Evolutionary conservation across 2,329 filamentous ascomycete genomes (phyloP).

Genomic region (Xylaria hypoxylon): DNA sequence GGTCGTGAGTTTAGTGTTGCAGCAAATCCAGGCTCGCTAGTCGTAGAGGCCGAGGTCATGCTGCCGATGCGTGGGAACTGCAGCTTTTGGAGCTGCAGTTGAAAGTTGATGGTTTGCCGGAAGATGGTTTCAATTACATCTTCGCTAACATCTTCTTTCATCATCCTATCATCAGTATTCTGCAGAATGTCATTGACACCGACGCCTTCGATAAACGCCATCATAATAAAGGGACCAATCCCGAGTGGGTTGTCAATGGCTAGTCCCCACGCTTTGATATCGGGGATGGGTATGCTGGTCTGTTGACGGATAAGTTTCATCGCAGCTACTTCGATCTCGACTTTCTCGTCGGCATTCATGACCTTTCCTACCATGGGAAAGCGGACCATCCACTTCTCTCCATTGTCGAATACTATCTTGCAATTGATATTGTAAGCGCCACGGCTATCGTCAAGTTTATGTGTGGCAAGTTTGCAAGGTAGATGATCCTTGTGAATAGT

Average conservation of each 20-base stretch:
- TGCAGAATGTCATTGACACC: constrained; percentile 31
- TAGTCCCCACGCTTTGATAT: constrained; percentile 38
- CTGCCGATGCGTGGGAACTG: constrained; percentile 26
- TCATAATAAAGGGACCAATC: constrained; percentile 38
- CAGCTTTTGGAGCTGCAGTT: constrained; percentile 27
- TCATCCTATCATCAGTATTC: constrained; percentile 28
- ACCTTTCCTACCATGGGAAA: constrained; percentile 36
- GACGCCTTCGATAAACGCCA: constrained; percentile 34
- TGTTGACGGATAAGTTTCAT: constrained; percentile 36
- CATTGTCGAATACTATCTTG: constrained; percentile 32
- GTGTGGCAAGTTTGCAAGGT: constrained; percentile 28
- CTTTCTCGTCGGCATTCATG: constrained; percentile 36
- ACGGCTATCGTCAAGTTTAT: constrained; percentile 24
- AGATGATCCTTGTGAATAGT: constrained; percentile 23
- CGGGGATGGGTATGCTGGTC: constrained; percentile 36
- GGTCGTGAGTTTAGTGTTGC: constrained; percentile 20
- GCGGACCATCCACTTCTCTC: constrained; percentile 36
- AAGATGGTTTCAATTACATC: constrained; percentile 19
- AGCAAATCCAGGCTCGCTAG: constrained; percentile 7
- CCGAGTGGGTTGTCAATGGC: constrained; percentile 35
- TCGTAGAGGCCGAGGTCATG: constrained; percentile 14
- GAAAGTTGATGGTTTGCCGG: constrained; percentile 27
- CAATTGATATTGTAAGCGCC: constrained; percentile 26
- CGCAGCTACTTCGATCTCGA: constrained; percentile 35
- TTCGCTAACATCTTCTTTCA: constrained; percentile 28